Evolutionary conservation across 768 basidiomycete species (phyloP), one percentile per base, ranked within the genome.

Genomic region (Lactifluus subvellereus): DNA sequence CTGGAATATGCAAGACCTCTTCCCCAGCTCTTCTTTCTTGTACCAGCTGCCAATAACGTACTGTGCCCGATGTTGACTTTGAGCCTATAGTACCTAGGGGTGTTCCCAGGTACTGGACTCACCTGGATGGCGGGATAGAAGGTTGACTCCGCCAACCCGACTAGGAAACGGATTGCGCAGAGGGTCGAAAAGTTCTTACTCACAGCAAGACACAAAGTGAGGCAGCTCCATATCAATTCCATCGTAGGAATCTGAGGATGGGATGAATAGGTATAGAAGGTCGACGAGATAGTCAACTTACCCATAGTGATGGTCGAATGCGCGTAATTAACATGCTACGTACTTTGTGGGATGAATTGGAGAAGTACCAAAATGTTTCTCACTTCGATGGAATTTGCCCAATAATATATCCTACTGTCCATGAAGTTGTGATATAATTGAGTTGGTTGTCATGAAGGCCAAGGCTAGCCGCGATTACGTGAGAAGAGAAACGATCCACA

Each of bases 41-140:
- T 78, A 79, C 77, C 77, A 79, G 61, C 75, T 76, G 1, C 77
- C 77, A 42, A 76, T 76, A 43, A 77, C 72, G 53, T 76, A 77
- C 66, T 63, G 9, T 5, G 33, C 6, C 18, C 20, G 13, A 30
- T 27, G 2, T 43, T 30, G 20, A 45, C 33, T 13, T 4, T 42
- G 4, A 33, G 5, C 35, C 11, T 27, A 30, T 33, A n/a, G 2
- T 18, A 38, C 42, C 10, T 14, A 37, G 27, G 8, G 14, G 9
- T 8, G 33, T 20, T 18, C 20, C 43, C 20, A 43, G n/a, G 27
- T 16, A 3, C 30, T 37, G 27, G 16, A 42, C 57, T 27, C 18
- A 63, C 62, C 50, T 76, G 75, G 16, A 77, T 74, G 7, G 74
- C 76, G 2, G 77, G 77, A 62, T 76, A 77, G 60, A 77, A 77